A percentile compares a stretch with the other conserved stretches of the same genome.
Conservation (phyloP, 108 stramenopile genomes). For the Cyclotella sp. region DNA sequence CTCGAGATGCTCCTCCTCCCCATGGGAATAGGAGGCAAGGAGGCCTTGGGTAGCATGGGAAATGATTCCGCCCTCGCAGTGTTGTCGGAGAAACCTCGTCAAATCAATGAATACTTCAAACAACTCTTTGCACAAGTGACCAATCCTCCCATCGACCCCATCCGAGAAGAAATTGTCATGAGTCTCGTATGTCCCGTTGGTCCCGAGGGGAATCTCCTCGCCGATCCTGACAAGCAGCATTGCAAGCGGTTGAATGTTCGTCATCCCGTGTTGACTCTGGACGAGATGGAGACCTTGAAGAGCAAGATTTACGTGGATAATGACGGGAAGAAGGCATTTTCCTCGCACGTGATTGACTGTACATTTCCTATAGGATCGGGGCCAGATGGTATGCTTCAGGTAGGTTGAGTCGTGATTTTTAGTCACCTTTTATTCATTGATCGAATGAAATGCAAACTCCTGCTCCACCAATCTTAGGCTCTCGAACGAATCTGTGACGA, state of each 20-base stretch:
- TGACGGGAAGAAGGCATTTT: constrained; percentile 79
- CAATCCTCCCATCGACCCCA: constrained; percentile 98
- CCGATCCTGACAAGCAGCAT: constrained; percentile 74
- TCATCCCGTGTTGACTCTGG: constrained; percentile 91
- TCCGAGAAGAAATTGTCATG: constrained; percentile 99
- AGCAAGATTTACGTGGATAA: constrained; percentile 71
- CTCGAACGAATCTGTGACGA: constrained; percentile 94
- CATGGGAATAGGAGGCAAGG: constrained; percentile 94
- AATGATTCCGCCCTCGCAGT: constrained; percentile 98
- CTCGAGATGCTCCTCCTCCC: constrained; percentile 94
- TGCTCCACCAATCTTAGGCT: constrained; percentile 50
- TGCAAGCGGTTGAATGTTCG: constrained; percentile 88
- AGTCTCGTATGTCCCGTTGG: constrained; percentile 96
- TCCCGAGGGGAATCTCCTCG: constrained; percentile 90
- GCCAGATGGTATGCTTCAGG: constrained; percentile 90
- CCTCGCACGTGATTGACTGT: constrained; percentile 84
- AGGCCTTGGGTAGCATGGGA: constrained; percentile 97
- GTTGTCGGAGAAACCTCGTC: constrained; percentile 92
- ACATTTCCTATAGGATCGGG: constrained; percentile 92
- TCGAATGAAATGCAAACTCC: constrained; percentile 2
- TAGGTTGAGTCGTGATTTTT: constrained; percentile 36
- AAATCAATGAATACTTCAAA: constrained; percentile 97
- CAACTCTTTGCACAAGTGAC: constrained; percentile 99
- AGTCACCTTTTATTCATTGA: background rate
- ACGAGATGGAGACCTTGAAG: constrained; percentile 94